A percentile compares a stretch with the other conserved stretches of the same genome.
phyloP scores from a whole-genome alignment of 2,329 filamentous ascomycete genomes.

The Sclerotinia minor region DNA sequence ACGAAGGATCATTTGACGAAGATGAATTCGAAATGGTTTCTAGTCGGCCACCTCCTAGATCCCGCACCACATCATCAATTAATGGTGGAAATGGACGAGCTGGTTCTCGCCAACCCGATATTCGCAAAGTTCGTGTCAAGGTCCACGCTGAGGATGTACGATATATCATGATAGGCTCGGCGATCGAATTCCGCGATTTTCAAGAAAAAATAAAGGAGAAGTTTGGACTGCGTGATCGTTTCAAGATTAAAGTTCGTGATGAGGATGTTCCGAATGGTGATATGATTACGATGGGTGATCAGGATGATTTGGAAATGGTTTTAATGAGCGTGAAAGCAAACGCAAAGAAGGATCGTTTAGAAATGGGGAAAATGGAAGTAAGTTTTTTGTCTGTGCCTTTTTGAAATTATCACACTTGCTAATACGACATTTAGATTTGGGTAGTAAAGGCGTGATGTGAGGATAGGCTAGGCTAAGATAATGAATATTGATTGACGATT shows the following conservation, averaged over 20 bases:
- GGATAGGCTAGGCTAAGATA: conserved; percentile 3
- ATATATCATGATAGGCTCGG: conserved; percentile 81
- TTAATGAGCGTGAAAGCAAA: conserved; percentile 66
- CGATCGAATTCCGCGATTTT: conserved; percentile 74
- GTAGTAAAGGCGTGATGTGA: conserved; percentile 22
- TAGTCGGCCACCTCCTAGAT: conserved; percentile 46
- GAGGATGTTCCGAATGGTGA: conserved; percentile 76
- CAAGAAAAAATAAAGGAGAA: conserved; percentile 81
- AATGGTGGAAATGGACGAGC: conserved; percentile 45
- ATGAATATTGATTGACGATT: conserved; percentile 24
- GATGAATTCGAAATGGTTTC: conserved; percentile 79
- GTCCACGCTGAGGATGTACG: conserved; percentile 88
- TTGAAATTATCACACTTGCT: conserved; percentile 20
- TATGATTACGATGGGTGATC: conserved; percentile 96
- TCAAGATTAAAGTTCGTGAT: conserved; percentile 87
- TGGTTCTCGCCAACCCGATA: conserved; percentile 62
- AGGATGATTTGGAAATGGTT: conserved; percentile 92
- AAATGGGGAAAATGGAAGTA: conserved; percentile 95
- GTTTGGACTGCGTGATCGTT: conserved; percentile 72
- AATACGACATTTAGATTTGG: conserved; percentile 36
- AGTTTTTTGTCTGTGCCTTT: conserved; percentile 42
- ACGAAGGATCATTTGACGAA: conserved; percentile 70
- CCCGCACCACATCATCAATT: conserved; percentile 43
- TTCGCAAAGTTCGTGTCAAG: conserved; percentile 84
- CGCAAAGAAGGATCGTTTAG: conserved; percentile 71